These are phyloP conservation scores for Fusarium miscanthi DNA, from an alignment of 2,329 filamentous ascomycete genomes.

Conservation along the genomic window DNA sequence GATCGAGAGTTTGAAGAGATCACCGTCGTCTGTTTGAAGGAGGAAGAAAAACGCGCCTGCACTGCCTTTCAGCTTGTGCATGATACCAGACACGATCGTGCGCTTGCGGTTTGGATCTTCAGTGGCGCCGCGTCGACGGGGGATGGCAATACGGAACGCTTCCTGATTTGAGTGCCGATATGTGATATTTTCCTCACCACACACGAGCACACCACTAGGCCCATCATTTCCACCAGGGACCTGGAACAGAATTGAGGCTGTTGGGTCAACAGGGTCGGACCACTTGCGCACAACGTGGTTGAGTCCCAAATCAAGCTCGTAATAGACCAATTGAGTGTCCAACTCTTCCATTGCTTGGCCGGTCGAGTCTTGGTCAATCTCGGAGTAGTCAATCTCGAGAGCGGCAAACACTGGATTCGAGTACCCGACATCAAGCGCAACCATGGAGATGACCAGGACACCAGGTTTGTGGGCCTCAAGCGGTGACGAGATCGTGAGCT, in stretches of 20 bases:
- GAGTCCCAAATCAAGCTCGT: constrained; percentile 94
- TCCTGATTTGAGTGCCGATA: constrained; percentile 98
- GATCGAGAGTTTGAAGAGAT: constrained; percentile 95
- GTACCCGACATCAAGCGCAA: constrained; percentile 93
- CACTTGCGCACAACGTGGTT: constrained; percentile 98
- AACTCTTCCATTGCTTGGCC: constrained; percentile 83
- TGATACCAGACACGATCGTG: constrained; percentile 88
- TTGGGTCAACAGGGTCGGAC: constrained; percentile 92
- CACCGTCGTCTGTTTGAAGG: constrained; percentile 95
- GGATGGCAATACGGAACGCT: constrained; percentile 88
- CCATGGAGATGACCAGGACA: constrained; percentile 87
- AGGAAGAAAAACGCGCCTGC: constrained; percentile 95
- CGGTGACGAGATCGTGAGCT: constrained; percentile 96
- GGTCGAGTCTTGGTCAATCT: constrained; percentile 89
- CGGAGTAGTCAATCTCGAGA: constrained; percentile 91
- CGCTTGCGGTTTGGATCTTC: constrained; percentile 94
- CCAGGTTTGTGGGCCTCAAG: constrained; percentile 95
- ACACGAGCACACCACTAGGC: constrained; percentile 94
- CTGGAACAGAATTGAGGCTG: constrained; percentile 90
- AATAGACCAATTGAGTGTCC: constrained; percentile 95
- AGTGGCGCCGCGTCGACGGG: constrained; percentile 84
- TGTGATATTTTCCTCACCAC: constrained; percentile 92
- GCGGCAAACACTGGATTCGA: constrained; percentile 97
- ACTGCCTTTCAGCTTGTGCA: constrained; percentile 90
- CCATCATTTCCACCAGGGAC: constrained; percentile 94